Conservation (phyloP, 768 basidiomycete genomes). For the Leccinum boreale region DNA sequence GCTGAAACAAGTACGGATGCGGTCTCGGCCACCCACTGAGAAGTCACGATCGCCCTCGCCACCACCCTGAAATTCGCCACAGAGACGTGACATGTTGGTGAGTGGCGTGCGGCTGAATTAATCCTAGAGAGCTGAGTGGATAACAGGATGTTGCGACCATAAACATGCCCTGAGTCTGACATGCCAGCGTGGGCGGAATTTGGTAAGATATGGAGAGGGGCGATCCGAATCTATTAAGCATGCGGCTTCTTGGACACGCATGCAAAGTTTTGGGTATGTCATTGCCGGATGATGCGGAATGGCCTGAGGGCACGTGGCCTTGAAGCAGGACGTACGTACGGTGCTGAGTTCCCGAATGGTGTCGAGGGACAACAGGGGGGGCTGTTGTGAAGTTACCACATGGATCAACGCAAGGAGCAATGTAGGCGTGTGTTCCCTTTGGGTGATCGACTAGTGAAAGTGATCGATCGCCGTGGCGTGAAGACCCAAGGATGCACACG, state of each 20-base stretch:
- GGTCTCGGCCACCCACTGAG: constrained; percentile 45
- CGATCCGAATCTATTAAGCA: constrained; percentile 17
- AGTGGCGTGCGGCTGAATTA: constrained; percentile 11
- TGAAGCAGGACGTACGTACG: not conserved
- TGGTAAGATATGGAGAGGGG: constrained; percentile 2
- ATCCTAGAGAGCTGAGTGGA: constrained; percentile 8
- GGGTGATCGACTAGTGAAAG: constrained; percentile 12
- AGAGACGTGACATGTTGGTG: constrained; percentile 9
- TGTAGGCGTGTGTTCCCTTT: constrained; percentile 16
- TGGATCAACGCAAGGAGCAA: constrained; percentile 21
- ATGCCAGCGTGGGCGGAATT: constrained; percentile 4
- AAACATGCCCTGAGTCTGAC: not conserved
- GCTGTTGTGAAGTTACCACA: constrained; percentile 10
- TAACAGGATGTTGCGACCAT: constrained; percentile 9
- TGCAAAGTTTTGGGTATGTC: constrained; percentile 9
- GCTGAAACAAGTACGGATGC: constrained; percentile 46
- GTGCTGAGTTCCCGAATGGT: not conserved
- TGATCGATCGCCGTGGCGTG: constrained; percentile 19
- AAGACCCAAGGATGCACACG: constrained; percentile 15
- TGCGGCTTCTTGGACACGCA: constrained; percentile 14
- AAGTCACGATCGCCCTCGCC: constrained; percentile 38
- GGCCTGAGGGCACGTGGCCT: constrained; percentile 12
- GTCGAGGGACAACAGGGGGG: not conserved
- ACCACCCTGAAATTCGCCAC: constrained; percentile 32
- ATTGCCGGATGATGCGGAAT: constrained; percentile 2